phyloP scores from a whole-genome alignment of 371 early-diverging fungal genomes.

The Lichtheimia ornata region DNA sequence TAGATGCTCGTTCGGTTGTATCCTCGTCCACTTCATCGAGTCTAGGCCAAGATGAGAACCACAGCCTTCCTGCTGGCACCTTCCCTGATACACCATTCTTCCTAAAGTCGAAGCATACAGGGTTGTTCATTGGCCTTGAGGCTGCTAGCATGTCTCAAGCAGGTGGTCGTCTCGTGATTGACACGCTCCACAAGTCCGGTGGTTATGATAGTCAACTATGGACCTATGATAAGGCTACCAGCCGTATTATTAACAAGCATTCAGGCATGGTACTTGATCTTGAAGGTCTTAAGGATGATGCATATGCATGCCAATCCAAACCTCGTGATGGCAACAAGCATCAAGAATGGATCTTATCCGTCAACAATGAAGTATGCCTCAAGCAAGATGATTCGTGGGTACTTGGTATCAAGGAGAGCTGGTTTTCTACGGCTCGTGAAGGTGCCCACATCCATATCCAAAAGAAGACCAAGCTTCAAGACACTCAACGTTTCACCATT shows the following conservation, averaged over 20 bases:
- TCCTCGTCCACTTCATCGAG: constrained; percentile 34
- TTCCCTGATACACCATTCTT: constrained; percentile 47
- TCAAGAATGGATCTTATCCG: constrained; percentile 39
- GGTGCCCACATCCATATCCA: constrained; percentile 47
- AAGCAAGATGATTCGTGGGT: constrained; percentile 42
- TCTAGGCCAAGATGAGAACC: constrained; percentile 32
- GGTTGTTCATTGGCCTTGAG: constrained; percentile 38
- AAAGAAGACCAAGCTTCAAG: constrained; percentile 24
- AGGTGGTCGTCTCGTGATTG: constrained; percentile 34
- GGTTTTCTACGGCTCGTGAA: constrained; percentile 41
- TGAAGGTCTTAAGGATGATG: constrained; percentile 46
- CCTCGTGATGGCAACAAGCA: constrained; percentile 20
- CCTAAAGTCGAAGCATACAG: constrained; percentile 38
- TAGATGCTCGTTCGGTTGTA: constrained; percentile 38
- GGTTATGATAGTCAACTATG: constrained; percentile 54
- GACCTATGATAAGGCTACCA: constrained; percentile 43
- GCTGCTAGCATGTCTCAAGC: constrained; percentile 15
- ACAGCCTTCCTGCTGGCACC: constrained; percentile 28
- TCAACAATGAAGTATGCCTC: constrained; percentile 41
- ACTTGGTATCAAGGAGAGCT: constrained; percentile 52
- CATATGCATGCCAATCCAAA: constrained; percentile 41
- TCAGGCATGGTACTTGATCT: constrained; percentile 54
- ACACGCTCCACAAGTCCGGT: constrained; percentile 29
- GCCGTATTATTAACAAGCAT: constrained; percentile 46
- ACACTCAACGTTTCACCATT: constrained; percentile 38